Base-by-base conservation (phyloP, 2,329 filamentous ascomycete genomes). In the Aspergillus candidus region DNA sequence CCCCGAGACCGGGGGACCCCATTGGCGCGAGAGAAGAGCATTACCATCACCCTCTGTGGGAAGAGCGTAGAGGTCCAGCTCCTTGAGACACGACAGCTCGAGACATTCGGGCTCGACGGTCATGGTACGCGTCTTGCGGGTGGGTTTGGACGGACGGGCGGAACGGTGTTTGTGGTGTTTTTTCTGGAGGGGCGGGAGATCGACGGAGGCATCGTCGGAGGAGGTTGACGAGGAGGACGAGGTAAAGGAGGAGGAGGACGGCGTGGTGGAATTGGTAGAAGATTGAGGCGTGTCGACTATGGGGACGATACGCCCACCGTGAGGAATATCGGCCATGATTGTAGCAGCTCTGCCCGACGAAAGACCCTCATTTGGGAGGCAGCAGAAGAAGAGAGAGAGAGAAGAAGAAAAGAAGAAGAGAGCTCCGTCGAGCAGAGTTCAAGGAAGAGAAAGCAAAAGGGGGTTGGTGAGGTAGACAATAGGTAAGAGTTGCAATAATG, bases 31-130 rank as follows among this genome's bases (percentile, higher is more conserved):
- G 52, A 47, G 55, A 27, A 3, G 55, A 40, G 53, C 51, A 52
- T 72, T 73, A 80, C 82, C 81, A 67, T 84, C 80, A 47, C 80
- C 82, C 49, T 70, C 69, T 38, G 79, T 83, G 32, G 77, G 68
- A 44, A 74, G 67, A 46, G 76, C 75, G 66, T 82, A 82, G 43
- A 84, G 70, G 52, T 77, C 77, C 54, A 76, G 67, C 47, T 70
- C 69, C 40, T 71, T 69, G 48, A 85, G 72, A 52, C 64, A 66
- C 11, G 62, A 51, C 50, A 79, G 68, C 47, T 65, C 57, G 41
- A 67, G 49, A 40, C 50, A 59, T 40, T 60, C 48, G 18, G 50
- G 44, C 30, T 63, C 56, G 18, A 42, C 39, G 33, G 46, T 38
- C 44, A 55, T 56, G 17, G 32, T 43, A 47, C 44, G 53, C 37